Conservation (phyloP, 306 rosid species). For the Inga leiocalycina region DNA sequence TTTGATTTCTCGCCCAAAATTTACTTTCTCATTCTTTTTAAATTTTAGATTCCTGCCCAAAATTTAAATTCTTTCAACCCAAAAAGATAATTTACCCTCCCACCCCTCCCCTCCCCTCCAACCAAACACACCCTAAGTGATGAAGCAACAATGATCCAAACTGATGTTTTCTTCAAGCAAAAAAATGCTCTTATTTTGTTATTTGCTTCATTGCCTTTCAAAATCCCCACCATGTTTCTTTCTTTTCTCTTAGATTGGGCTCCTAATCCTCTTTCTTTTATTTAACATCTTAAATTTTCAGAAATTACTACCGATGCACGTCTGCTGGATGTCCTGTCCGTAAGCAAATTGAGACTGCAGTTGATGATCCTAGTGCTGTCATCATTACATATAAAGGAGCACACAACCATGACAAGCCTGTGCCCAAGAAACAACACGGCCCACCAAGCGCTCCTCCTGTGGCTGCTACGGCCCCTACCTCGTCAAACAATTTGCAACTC, state of each 20-base stretch:
- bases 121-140: too few relatives aligned
- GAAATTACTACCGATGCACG: constrained; percentile 81
- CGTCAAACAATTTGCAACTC: constrained; percentile 59
- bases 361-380: constrained; percentile 67
- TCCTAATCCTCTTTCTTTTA: background rate
- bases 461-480: constrained; percentile 80
- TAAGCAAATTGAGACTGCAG: constrained; percentile 71
- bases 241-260: background rate
- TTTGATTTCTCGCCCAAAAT: too few relatives aligned
- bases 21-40: too few relatives aligned
- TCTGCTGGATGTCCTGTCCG: constrained; percentile 83
- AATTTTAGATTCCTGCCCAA: too few relatives aligned
- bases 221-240: background rate
- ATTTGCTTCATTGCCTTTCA: background rate
- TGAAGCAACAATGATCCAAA: constrained; percentile 6
- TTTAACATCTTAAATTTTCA: constrained; percentile 29
- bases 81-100: too few relatives aligned
- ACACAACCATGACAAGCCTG: constrained; percentile 95
- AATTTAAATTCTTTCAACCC: too few relatives aligned
- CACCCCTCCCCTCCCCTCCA: too few relatives aligned
- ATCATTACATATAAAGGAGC: constrained; percentile 90
- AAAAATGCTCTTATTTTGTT: background rate
- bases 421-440: constrained; percentile 91
- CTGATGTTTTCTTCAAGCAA: background rate
- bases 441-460: constrained; percentile 82